Conservation (phyloP, 345 rosid species). For the Hirschfeldia incana region DNA sequence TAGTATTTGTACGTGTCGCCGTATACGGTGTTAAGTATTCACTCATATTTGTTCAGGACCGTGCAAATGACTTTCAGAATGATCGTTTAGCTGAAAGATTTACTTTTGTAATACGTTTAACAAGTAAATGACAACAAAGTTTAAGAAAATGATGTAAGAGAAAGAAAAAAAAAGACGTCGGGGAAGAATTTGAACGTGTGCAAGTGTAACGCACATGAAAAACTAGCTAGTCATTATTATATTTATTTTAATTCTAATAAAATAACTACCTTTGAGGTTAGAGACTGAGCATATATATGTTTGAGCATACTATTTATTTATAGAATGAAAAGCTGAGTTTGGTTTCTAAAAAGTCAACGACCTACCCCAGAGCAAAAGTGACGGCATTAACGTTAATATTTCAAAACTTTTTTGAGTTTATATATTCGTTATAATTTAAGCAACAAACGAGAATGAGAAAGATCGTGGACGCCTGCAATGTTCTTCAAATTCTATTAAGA, state of each 20-base stretch:
- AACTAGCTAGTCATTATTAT: neutral
- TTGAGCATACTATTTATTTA: neutral
- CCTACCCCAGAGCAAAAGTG: neutral
- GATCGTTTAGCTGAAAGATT: neutral
- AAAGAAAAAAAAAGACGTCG: neutral
- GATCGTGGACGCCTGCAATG: constrained; percentile 6
- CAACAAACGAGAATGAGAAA: neutral
- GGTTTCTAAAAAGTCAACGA: neutral
- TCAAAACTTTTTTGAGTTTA: neutral
- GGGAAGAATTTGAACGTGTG: neutral
- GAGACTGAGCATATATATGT: neutral
- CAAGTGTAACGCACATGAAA: neutral
- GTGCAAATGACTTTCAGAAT: neutral
- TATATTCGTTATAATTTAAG: neutral
- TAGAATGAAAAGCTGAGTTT: neutral
- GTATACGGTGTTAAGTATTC: neutral
- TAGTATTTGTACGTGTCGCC: no score
- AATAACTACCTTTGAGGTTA: neutral
- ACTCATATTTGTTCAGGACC: neutral
- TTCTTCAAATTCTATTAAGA: neutral
- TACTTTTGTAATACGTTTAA: neutral
- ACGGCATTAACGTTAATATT: neutral
- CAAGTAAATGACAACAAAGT: neutral
- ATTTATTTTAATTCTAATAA: neutral
- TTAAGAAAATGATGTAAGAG: neutral